phyloP scores from a whole-genome alignment of 306 rosid genomes.

The Macrotyloma uniflorum region DNA sequence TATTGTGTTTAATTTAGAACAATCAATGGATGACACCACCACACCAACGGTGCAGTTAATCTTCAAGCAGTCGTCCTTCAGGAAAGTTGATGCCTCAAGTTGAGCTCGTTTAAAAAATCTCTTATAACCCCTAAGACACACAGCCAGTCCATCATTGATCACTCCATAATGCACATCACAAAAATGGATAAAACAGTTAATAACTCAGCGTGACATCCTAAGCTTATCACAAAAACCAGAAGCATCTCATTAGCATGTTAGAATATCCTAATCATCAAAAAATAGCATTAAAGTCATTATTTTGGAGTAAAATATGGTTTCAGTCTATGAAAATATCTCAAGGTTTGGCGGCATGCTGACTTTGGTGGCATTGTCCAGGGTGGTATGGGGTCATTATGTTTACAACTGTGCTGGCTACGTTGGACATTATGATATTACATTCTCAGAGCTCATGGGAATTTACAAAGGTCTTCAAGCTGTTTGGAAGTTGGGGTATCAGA shows the following conservation, averaged over 20 bases:
- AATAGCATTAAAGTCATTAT: not conserved
- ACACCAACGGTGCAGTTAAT: constrained; percentile 99
- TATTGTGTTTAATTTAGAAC: constrained; percentile 77
- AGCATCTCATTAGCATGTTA: not conserved
- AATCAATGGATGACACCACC: constrained; percentile 86
- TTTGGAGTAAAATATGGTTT: not conserved
- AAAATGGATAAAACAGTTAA: not conserved
- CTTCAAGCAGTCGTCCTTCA: constrained; percentile 95
- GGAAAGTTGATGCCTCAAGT: constrained; percentile 80
- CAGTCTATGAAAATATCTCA: not conserved
- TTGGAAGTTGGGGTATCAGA: not conserved
- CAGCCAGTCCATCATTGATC: not conserved
- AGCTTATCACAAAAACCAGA: not conserved
- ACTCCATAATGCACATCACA: not conserved
- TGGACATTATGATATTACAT: not conserved
- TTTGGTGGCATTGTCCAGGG: not conserved
- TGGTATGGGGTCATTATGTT: not conserved
- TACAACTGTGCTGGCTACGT: not conserved
- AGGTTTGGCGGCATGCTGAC: not conserved
- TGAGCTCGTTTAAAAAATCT: constrained; percentile 85
- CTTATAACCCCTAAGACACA: constrained; percentile 83
- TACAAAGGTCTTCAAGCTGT: not conserved
- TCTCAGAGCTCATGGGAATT: not conserved
- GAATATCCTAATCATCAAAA: not conserved
- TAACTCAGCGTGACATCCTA: not conserved